These are phyloP conservation scores for Emmonsiellopsis sp. DNA, from an alignment of 2,329 filamentous ascomycete genomes.

Conservation along the genomic window DNA sequence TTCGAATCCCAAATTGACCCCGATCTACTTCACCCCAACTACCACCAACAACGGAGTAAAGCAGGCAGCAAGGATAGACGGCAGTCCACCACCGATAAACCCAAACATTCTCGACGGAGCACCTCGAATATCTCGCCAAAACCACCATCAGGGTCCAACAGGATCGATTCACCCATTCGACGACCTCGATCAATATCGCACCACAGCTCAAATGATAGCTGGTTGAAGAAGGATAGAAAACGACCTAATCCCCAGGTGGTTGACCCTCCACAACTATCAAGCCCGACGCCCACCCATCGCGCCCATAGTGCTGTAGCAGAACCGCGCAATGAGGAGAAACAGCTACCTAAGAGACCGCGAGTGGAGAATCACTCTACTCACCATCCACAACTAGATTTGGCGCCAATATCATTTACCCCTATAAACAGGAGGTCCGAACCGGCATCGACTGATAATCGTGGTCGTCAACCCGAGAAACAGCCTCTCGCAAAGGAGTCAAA, in stretches of 20 bases:
- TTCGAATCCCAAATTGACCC: neutral
- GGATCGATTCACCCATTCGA: neutral
- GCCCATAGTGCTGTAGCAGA: neutral
- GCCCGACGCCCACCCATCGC: conserved; percentile 9
- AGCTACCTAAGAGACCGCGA: neutral
- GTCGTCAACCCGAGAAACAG: neutral
- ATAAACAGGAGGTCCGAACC: neutral
- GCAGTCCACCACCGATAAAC: neutral
- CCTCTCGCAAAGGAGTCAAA: neutral
- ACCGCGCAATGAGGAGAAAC: neutral
- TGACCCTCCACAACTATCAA: conserved; percentile 3
- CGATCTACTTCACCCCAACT: neutral
- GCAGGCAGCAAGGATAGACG: neutral
- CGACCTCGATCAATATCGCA: neutral
- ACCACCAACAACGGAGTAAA: neutral
- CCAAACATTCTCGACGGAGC: neutral
- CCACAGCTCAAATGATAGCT: neutral
- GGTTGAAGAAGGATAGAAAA: conserved; percentile 8
- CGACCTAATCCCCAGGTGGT: neutral
- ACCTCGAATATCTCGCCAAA: neutral
- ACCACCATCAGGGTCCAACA: neutral
- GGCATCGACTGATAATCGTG: neutral
- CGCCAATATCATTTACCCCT: neutral
- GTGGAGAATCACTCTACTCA: neutral
- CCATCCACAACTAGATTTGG: too few species aligned